Conservation (phyloP, 331 rosid species). For the Quercus tomentella region DNA sequence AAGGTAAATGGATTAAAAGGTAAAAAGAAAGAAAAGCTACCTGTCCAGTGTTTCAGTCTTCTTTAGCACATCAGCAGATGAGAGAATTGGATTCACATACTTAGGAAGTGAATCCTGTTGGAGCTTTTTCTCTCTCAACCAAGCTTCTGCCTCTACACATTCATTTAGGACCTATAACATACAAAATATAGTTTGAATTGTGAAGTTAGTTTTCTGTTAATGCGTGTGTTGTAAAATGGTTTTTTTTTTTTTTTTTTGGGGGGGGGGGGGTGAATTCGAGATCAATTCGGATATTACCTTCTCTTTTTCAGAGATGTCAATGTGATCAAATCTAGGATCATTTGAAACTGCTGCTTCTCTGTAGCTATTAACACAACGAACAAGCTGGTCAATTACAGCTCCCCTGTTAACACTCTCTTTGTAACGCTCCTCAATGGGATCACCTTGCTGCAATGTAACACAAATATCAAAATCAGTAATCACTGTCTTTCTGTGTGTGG, state of each 20-base stretch:
- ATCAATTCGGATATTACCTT: constrained; percentile 37
- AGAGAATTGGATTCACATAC: constrained; percentile 65
- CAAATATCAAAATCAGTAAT: not conserved
- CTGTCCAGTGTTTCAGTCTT: constrained; percentile 83
- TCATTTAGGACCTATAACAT: constrained; percentile 59
- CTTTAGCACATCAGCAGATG: constrained; percentile 66
- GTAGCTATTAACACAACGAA: constrained; percentile 59
- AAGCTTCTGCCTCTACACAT: constrained; percentile 88
- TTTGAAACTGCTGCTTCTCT: constrained; percentile 68
- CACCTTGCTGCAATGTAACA: constrained; percentile 70
- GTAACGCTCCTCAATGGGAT: constrained; percentile 80
- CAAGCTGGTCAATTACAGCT: constrained; percentile 55
- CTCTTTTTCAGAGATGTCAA: constrained; percentile 72
- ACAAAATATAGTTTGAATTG: too few species aligned
- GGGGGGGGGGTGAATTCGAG: not conserved
- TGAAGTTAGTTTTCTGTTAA: too few species aligned
- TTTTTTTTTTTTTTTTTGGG: too few species aligned
- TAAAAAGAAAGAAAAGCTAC: constrained; percentile 26
- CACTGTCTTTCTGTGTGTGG: not conserved
- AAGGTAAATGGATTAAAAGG: not conserved
- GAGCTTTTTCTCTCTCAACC: constrained; percentile 78
- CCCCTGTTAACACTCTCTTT: constrained; percentile 73
- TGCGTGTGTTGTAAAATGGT: too few species aligned
- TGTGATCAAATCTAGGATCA: constrained; percentile 83
- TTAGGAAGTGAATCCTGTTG: constrained; percentile 78